Evolutionary conservation across 345 rosid genomes (phyloP).

Genomic region (Hibiscus syriacus): DNA sequence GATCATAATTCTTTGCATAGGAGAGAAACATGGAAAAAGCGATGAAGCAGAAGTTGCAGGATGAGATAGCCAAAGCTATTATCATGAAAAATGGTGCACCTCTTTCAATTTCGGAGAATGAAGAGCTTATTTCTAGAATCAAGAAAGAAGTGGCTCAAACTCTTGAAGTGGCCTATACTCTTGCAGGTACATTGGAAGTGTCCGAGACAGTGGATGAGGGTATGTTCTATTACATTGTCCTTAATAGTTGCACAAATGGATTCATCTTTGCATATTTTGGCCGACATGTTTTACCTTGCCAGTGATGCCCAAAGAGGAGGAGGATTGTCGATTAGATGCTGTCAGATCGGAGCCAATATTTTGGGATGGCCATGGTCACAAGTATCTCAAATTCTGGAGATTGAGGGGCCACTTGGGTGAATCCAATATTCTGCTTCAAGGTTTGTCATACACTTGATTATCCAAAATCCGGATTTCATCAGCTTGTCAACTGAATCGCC

Average conservation of each 20-base stretch:
- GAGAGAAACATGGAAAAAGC: slow-evolving; percentile 15
- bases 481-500: neutral
- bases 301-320: neutral
- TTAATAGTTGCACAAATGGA: neutral
- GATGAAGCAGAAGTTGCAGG: slow-evolving; percentile 16
- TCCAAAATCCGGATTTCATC: neutral
- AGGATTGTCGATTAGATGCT: slow-evolving; percentile 3
- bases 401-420: slow-evolving; percentile 12
- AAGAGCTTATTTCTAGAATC: slow-evolving; percentile 14
- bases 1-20: neutral
- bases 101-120: slow-evolving; percentile 12
- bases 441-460: neutral
- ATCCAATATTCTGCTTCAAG: slow-evolving; percentile 15
- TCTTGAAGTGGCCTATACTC: slow-evolving; percentile 19
- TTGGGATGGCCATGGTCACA: slow-evolving; percentile 2
- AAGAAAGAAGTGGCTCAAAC: slow-evolving; percentile 19
- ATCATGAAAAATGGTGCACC: slow-evolving; percentile 16
- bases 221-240: neutral
- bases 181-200: slow-evolving; percentile 12
- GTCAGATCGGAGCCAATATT: slow-evolving; percentile 14
- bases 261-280: neutral
- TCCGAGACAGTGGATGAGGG: neutral
- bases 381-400: slow-evolving; percentile 10
- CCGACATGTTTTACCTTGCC: neutral
- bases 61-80: slow-evolving; percentile 16